A percentile compares a stretch with the other conserved stretches of the same genome.
Evolutionary conservation across 148 eudicot species (phyloP).

Genomic region (Pouteria glomerata): DNA sequence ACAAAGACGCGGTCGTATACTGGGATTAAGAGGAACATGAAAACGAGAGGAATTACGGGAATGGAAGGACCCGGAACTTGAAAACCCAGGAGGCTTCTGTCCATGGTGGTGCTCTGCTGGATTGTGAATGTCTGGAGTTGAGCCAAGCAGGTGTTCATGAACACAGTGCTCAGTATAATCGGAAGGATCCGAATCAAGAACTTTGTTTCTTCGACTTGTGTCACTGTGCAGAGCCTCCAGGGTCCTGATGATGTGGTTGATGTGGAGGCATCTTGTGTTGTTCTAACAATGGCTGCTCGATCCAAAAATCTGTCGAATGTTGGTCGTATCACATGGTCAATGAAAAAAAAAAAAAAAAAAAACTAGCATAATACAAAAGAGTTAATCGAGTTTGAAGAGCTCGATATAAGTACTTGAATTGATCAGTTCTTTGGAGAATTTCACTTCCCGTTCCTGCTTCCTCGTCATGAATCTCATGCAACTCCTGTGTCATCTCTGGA

Average conservation of each 20-base stretch:
- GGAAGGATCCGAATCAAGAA: slow-evolving; percentile 44
- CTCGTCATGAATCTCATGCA: slow-evolving; percentile 31
- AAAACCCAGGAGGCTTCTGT: slow-evolving; percentile 29
- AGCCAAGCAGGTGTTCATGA: slow-evolving; percentile 57
- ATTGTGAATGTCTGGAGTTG: slow-evolving; percentile 50
- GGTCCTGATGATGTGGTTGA: slow-evolving; percentile 10
- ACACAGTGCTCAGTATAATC: slow-evolving; percentile 42
- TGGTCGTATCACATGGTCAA: not conserved
- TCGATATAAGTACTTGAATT: slow-evolving; percentile 30
- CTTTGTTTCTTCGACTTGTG: slow-evolving; percentile 52
- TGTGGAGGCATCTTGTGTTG: not conserved
- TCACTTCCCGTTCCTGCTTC: slow-evolving; percentile 25
- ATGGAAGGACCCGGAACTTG: slow-evolving; percentile 43
- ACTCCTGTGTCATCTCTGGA: slow-evolving; percentile 28
- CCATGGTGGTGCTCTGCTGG: slow-evolving; percentile 47
- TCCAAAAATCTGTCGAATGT: slow-evolving; percentile 33
- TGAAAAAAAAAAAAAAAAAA: too few species aligned
- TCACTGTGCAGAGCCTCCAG: slow-evolving; percentile 36
- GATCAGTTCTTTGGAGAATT: slow-evolving; percentile 36
- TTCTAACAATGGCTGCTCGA: slow-evolving; percentile 33
- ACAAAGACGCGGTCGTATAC: slow-evolving; percentile 39
- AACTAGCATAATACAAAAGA: not conserved
- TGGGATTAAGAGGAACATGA: slow-evolving; percentile 35
- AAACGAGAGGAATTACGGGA: slow-evolving; percentile 36
- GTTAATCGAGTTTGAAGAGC: not conserved